Evolutionary conservation across 129 eudicot genomes (phyloP), one percentile per base, ranked within the genome.

Genomic region (Arctium minus): DNA sequence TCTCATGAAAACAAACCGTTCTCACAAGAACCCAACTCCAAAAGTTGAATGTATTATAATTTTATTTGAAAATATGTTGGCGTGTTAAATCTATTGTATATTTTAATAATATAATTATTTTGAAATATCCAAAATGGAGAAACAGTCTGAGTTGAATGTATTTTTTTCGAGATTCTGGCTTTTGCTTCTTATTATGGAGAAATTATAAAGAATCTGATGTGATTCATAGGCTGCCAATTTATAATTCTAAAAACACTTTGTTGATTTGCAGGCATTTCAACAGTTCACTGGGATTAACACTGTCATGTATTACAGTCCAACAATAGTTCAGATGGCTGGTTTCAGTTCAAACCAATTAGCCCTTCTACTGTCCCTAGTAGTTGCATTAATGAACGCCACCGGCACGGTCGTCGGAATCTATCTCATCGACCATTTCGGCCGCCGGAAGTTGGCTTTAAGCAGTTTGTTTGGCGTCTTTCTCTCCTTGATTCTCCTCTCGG

Each of bases 401-500:
- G 99, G 99, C 6, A 86, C 98, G 3, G 30, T 93, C 29, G 82
- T 90, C 11, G 99, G 99, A 44, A 96, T 96, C 44, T 89, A 92
- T 82, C 94, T 96, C 74, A 96, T 96, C 32, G 99, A 96, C 80
- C 96, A 88, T 73, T 85, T 85, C 31, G 99, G 99, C 9, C 98
- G 99, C 62, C 88, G 90, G 12, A 90, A 88, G 78, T 75, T 96
- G 64, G 96, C 97, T 36, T 82, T 96, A 9, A 86, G 87, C 72
- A 96, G 99, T 80, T 87, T 96, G 50, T 82, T 78, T 7, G 99
- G 99, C 0, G 98, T 92, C 7, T 85, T 91, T 31, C 50, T 90
- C 10, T 90, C 99, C 10, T 89, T 96, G 6, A 33, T 92, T 8
- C 83, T 96, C 82, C 89, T 96, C 30, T 81, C 94, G 4, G 85